A percentile compares a stretch with the other conserved stretches of the same genome.
Evolutionary conservation across 345 rosid species (phyloP).

Genomic region (Streptanthus diversifolius): DNA sequence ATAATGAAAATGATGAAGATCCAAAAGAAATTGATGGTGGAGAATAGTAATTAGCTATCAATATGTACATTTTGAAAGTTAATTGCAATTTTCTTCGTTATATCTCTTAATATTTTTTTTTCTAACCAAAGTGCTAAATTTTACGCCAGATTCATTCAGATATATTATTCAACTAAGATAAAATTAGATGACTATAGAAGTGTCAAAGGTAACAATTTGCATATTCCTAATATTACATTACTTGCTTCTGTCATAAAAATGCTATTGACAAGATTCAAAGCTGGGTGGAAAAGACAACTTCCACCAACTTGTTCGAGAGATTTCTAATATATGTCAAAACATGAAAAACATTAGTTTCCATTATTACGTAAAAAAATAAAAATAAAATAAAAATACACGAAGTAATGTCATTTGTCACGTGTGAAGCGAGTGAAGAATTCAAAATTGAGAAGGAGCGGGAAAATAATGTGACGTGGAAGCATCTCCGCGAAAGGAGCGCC

Average conservation of each 20-base stretch:
- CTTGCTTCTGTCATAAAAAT: too few relatives aligned
- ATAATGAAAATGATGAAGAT: slow-evolving; percentile 20
- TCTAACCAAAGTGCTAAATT: neutral
- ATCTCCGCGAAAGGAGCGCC: neutral
- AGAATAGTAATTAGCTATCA: slow-evolving; percentile 22
- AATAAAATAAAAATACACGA: too few relatives aligned
- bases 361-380: too few relatives aligned
- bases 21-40: slow-evolving; percentile 33
- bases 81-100: slow-evolving; percentile 8
- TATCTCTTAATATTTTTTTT: neutral
- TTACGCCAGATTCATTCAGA: too few relatives aligned
- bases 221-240: too few relatives aligned
- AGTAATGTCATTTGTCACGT: neutral
- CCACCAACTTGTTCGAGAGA: neutral
- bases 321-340: neutral
- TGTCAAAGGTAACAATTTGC: too few relatives aligned
- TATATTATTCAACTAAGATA: too few relatives aligned
- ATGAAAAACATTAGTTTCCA: neutral
- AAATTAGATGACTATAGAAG: too few relatives aligned
- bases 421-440: neutral
- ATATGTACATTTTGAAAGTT: slow-evolving; percentile 23
- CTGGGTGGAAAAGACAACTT: too few relatives aligned
- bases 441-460: slow-evolving; percentile 18
- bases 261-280: too few relatives aligned
- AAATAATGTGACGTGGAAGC: slow-evolving; percentile 10